These are phyloP conservation scores for Buddleja alternifolia DNA, from an alignment of 257 asterid species.

Conservation along the genomic window DNA sequence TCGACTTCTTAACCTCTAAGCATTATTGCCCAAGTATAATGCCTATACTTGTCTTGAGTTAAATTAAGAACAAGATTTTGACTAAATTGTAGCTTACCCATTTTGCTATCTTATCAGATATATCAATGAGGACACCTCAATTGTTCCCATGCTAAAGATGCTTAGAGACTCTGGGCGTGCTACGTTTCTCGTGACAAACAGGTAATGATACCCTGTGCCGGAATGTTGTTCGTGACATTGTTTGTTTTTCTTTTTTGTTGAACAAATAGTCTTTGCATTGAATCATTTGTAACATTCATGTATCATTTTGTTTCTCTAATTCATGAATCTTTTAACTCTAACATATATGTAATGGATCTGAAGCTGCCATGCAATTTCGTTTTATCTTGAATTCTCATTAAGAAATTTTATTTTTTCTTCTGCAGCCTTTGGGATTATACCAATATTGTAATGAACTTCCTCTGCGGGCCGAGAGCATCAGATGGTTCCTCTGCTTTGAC, in stretches of 20 bases:
- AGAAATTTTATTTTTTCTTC: slow-evolving; percentile 26
- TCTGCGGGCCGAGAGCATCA: slow-evolving; percentile 59
- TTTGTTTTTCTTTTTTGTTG: too few relatives aligned
- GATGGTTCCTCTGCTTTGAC: slow-evolving; percentile 54
- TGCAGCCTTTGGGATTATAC: slow-evolving; percentile 99
- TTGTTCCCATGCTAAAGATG: slow-evolving; percentile 96
- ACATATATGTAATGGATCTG: slow-evolving; percentile 6
- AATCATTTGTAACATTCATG: too few relatives aligned
- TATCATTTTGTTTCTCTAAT: too few relatives aligned
- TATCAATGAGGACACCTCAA: slow-evolving; percentile 75
- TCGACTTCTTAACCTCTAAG: slow-evolving; percentile 15
- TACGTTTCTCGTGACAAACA: slow-evolving; percentile 95
- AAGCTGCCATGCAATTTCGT: slow-evolving; percentile 16
- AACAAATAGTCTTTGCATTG: too few relatives aligned
- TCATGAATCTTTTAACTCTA: background rate
- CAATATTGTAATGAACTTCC: slow-evolving; percentile 92
- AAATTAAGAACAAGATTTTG: slow-evolving; percentile 3
- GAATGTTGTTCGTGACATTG: background rate
- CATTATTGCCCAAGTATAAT: background rate
- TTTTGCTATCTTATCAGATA: slow-evolving; percentile 62
- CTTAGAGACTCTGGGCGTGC: slow-evolving; percentile 93
- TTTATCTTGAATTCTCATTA: slow-evolving; percentile 19
- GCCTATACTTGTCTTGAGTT: slow-evolving; percentile 7
- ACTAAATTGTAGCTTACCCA: slow-evolving; percentile 14
- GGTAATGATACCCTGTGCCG: slow-evolving; percentile 46